A percentile compares a stretch with the other conserved stretches of the same genome.
These are phyloP conservation scores for Candida pseudoviswanathii DNA, from an alignment of 1,139 yeast species.

Conservation along the genomic window DNA sequence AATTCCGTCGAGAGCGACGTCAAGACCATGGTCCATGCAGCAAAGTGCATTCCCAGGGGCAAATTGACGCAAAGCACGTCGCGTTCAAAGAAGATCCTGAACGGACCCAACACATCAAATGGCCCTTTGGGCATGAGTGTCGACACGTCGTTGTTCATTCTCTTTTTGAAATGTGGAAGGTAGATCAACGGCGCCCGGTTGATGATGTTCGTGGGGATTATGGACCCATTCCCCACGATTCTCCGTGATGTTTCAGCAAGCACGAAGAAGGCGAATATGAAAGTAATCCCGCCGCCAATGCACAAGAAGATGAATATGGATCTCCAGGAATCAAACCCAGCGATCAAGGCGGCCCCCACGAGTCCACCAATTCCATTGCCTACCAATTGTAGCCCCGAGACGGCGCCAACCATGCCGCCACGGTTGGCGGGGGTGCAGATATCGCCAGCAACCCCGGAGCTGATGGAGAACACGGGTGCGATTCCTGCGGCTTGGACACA, in stretches of 20 bases:
- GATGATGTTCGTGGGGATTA: slow-evolving; percentile 24
- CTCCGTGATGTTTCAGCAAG: slow-evolving; percentile 41
- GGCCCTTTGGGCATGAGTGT: slow-evolving; percentile 25
- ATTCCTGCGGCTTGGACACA: slow-evolving; percentile 47
- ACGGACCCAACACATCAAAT: slow-evolving; percentile 32
- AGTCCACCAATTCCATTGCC: slow-evolving; percentile 46
- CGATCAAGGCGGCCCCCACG: slow-evolving; percentile 37
- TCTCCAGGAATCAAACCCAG: slow-evolving; percentile 36
- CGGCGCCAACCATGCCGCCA: slow-evolving; percentile 44
- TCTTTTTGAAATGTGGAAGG: slow-evolving; percentile 25
- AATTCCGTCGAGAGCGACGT: slow-evolving; percentile 35
- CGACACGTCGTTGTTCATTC: slow-evolving; percentile 28
- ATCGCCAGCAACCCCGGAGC: slow-evolving; percentile 44
- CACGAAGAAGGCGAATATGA: slow-evolving; percentile 23
- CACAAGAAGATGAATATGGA: slow-evolving; percentile 41
- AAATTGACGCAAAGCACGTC: slow-evolving; percentile 28
- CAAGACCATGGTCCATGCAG: slow-evolving; percentile 40
- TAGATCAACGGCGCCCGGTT: slow-evolving; percentile 27
- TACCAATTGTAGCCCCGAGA: slow-evolving; percentile 36
- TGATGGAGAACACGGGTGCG: slow-evolving; percentile 43
- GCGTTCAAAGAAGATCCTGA: slow-evolving; percentile 27
- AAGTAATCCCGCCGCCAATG: slow-evolving; percentile 37
- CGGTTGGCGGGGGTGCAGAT: slow-evolving; percentile 38
- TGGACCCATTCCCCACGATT: slow-evolving; percentile 43
- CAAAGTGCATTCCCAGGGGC: slow-evolving; percentile 38